Evolutionary conservation across 495 filamentous ascomycete genomes (phyloP).

Genomic region (Parmelia sp.): DNA sequence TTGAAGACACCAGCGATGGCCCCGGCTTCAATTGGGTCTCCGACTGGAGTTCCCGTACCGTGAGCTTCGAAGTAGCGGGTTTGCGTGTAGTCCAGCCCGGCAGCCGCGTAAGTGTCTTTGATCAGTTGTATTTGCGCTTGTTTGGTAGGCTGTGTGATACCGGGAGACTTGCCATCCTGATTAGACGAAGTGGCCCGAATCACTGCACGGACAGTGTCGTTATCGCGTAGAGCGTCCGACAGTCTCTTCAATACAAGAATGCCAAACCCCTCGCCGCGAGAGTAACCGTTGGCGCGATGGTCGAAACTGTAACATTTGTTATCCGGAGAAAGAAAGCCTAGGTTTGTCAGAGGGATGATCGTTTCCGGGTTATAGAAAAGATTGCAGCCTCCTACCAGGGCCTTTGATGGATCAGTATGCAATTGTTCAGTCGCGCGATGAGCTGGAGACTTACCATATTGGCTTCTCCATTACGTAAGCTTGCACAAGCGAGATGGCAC

Average conservation of each 20-base stretch:
- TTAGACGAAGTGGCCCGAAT: conserved; percentile 27
- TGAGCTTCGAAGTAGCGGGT: conserved; percentile 46
- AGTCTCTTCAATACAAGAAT: conserved; percentile 35
- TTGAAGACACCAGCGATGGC: conserved; percentile 26
- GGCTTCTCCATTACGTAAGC: conserved; percentile 29
- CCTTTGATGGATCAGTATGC: too few species aligned
- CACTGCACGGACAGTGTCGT: conserved; percentile 38
- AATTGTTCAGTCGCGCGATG: too few species aligned
- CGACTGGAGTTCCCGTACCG: conserved; percentile 46
- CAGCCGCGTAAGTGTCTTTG: conserved; percentile 35
- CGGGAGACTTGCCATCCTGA: conserved; percentile 48
- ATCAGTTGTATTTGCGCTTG: conserved; percentile 39
- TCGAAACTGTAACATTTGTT: too few species aligned
- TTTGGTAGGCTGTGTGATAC: conserved; percentile 39
- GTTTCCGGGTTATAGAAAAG: not conserved
- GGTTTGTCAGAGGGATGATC: too few species aligned
- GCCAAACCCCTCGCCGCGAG: conserved; percentile 43
- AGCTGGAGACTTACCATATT: conserved; percentile 8
- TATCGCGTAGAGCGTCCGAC: conserved; percentile 38
- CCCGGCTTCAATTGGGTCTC: conserved; percentile 44
- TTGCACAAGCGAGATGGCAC: conserved; percentile 32
- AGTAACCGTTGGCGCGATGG: conserved; percentile 40
- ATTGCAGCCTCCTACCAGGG: too few species aligned
- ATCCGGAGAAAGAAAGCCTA: too few species aligned
- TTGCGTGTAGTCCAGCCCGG: conserved; percentile 29